These are phyloP conservation scores for Huntiella savannae DNA, from an alignment of 2,329 filamentous ascomycete species.

Conservation along the genomic window DNA sequence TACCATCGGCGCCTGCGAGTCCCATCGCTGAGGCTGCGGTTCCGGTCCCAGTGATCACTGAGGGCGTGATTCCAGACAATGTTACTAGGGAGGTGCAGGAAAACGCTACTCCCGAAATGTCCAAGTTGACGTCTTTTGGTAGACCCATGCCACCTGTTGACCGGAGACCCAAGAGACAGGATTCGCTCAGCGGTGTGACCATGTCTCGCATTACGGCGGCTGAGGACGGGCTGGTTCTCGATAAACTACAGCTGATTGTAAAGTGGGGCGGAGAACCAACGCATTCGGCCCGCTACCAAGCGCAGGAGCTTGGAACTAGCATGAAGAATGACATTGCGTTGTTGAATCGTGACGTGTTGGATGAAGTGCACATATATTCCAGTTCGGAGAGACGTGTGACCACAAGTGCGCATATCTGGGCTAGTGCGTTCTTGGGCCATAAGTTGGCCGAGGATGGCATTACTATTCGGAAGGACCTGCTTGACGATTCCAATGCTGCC, in stretches of 20 bases:
- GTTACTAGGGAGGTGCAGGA: slow-evolving; percentile 14
- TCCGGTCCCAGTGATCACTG: slow-evolving; percentile 6
- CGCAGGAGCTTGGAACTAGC: slow-evolving; percentile 83
- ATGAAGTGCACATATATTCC: slow-evolving; percentile 87
- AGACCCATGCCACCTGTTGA: not conserved
- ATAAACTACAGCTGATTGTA: slow-evolving; percentile 93
- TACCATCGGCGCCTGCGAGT: slow-evolving; percentile 24
- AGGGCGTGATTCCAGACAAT: slow-evolving; percentile 14
- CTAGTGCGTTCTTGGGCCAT: slow-evolving; percentile 72
- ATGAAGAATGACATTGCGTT: slow-evolving; percentile 89
- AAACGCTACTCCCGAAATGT: not conserved
- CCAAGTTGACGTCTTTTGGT: not conserved
- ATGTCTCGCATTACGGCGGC: slow-evolving; percentile 86
- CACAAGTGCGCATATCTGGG: slow-evolving; percentile 92
- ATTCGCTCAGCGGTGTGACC: slow-evolving; percentile 76
- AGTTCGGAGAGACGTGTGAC: slow-evolving; percentile 89
- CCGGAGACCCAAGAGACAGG: slow-evolving; percentile 42
- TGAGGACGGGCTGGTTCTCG: slow-evolving; percentile 80
- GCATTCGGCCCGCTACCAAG: slow-evolving; percentile 88
- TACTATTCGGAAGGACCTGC: slow-evolving; percentile 74
- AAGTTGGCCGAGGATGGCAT: slow-evolving; percentile 75
- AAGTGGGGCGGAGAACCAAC: slow-evolving; percentile 99
- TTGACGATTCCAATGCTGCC: slow-evolving; percentile 94
- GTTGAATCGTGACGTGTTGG: slow-evolving; percentile 78
- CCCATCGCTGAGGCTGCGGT: slow-evolving; percentile 16